Base-by-base conservation (phyloP, 306 rosid genomes). In the Carpinus viminea region DNA sequence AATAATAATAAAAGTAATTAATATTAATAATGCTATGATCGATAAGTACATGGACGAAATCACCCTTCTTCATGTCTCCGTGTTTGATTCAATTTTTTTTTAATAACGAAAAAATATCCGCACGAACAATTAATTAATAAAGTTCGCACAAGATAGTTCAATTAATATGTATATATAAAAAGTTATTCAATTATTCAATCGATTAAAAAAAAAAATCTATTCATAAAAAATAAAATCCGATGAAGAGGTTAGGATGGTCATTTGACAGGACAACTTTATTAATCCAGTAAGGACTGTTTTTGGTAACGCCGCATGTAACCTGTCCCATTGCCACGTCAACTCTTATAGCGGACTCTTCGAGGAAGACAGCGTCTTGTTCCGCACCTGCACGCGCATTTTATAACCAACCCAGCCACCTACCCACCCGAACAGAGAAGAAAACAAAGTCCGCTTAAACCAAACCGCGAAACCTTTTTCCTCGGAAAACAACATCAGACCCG, bases 291-390 rank as follows among this genome's bases (percentile, higher is more conserved):
- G 86, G 75, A 59, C 72, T 46, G 46, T 81, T 86, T 81, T 86
- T 76, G 87, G 86, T 73, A 72, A 51, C n/a, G 12, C 68, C 84
- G 80, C 61, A 54, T 16, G 41, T 2, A 4, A 9, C 1, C 60
- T 72, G 84, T 85, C 77, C 9, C 53, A 15, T 53, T 38, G 10
- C 68, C 45, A 50, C 55, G 68, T 4, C 36, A 18, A 17, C 41
- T 8, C 69, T 5, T 5, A 21, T 60, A 7, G 81, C 87, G 86
- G 90, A 81, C 43, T 46, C 73, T 7, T 48, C 90, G 53, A 86
- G 82, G 10, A 79, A 34, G 68, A 21, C 77, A 43, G 3, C 72
- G 8, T 41, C 17, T 7, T 56, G 2, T 20, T 43, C 38, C 7
- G 41, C 26, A 13, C 47, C 11, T 48, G 0, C 52, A 2, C n/a